These are phyloP conservation scores for Nakazawaea sp. DNA, from an alignment of 805 yeast genomes.

Conservation along the genomic window DNA sequence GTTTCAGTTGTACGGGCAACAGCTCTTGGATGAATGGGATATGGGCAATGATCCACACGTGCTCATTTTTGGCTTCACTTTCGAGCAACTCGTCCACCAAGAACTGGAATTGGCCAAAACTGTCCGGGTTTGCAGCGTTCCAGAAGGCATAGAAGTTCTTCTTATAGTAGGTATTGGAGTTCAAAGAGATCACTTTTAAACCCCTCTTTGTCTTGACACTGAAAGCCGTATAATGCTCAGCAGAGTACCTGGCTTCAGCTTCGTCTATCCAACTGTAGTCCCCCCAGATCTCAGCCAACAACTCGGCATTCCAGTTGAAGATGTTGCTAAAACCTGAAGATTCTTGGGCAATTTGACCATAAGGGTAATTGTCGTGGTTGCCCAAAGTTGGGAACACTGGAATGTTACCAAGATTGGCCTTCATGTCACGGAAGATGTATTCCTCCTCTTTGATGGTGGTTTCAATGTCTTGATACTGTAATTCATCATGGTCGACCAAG, in stretches of 20 bases:
- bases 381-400: constrained; percentile 63
- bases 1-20: constrained; percentile 52
- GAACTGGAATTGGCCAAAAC: constrained; percentile 58
- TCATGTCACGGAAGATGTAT: constrained; percentile 44
- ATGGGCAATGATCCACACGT: constrained; percentile 70
- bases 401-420: constrained; percentile 35
- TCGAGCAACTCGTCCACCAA: constrained; percentile 53
- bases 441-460: constrained; percentile 50
- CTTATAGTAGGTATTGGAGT: constrained; percentile 63
- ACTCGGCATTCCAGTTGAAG: constrained; percentile 40
- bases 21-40: constrained; percentile 58
- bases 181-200: constrained; percentile 52
- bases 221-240: constrained; percentile 55
- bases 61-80: constrained; percentile 47
- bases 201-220: constrained; percentile 49
- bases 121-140: constrained; percentile 47
- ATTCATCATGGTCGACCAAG: constrained; percentile 60
- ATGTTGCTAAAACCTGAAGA: constrained; percentile 32
- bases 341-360: constrained; percentile 59
- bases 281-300: constrained; percentile 41
- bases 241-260: constrained; percentile 25
- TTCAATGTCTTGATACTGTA: constrained; percentile 37
- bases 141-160: constrained; percentile 53
- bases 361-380: constrained; percentile 69
- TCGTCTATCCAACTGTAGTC: constrained; percentile 38